Conservation (phyloP, 2,329 filamentous ascomycete genomes). For the Magnaporthiopsis poae region DNA sequence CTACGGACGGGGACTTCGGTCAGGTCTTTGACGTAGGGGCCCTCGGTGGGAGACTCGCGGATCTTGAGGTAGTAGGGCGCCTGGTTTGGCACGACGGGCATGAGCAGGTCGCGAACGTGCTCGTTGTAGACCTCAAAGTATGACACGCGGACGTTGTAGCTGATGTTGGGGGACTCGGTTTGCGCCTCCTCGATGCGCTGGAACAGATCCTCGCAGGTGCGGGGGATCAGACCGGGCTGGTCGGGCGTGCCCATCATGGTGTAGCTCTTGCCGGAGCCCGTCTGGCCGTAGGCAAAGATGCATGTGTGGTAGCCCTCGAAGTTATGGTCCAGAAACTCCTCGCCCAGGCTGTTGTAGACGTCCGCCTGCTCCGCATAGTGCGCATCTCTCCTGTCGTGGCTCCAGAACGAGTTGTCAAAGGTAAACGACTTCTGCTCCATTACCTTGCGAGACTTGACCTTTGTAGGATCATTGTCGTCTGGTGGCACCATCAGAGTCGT, state of each 20-base stretch:
- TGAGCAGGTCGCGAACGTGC: constrained; percentile 87
- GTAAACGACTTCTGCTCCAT: constrained; percentile 85
- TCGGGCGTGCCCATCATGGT: constrained; percentile 90
- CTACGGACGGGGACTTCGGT: constrained; percentile 88
- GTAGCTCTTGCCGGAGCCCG: constrained; percentile 93
- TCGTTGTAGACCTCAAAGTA: constrained; percentile 99
- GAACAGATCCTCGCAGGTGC: constrained; percentile 92
- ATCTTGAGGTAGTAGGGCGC: constrained; percentile 91
- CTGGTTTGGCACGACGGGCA: constrained; percentile 59
- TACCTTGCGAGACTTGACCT: constrained; percentile 58
- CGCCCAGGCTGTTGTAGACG: constrained; percentile 85
- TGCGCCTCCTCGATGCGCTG: constrained; percentile 72
- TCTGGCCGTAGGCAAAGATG: constrained; percentile 97
- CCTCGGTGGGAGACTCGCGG: constrained; percentile 85
- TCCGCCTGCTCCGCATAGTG: constrained; percentile 90
- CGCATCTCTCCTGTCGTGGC: constrained; percentile 64
- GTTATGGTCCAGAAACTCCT: constrained; percentile 97
- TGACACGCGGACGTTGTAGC: constrained; percentile 91
- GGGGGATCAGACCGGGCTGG: constrained; percentile 81
- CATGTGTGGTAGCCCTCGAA: constrained; percentile 99
- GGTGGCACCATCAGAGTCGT: constrained; percentile 60
- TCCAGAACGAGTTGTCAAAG: constrained; percentile 98
- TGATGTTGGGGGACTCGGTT: constrained; percentile 79
- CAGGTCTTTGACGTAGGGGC: constrained; percentile 91
- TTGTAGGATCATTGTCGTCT: constrained; percentile 37